Conservation (phyloP, 202 grass and related monocot genomes). For the Panicum hallii region DNA sequence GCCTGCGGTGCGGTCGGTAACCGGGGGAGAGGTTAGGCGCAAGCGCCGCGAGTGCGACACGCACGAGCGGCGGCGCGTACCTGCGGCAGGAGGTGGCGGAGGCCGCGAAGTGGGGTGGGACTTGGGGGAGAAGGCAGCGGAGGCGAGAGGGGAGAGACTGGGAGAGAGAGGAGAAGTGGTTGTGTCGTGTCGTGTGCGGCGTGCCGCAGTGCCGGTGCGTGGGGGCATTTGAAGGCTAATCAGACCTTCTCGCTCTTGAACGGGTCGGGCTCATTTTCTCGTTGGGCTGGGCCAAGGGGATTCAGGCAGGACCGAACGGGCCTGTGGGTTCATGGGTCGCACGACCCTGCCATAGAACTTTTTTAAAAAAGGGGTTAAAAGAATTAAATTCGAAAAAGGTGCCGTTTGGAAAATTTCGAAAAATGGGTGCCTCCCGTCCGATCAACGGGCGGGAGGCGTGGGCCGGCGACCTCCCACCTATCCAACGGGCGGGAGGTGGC, state of each 20-base stretch:
- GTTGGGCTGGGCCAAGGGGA: too few species aligned
- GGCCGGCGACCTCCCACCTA: too few species aligned
- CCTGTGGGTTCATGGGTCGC: too few species aligned
- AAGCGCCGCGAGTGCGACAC: not conserved
- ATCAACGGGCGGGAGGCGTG: too few species aligned
- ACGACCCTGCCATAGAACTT: too few species aligned
- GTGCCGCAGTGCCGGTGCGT: not conserved
- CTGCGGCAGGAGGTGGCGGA: not conserved
- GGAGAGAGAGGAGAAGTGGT: not conserved
- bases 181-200: not conserved
- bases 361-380: too few species aligned
- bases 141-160: not conserved
- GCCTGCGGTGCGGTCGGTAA: conserved; percentile 34
- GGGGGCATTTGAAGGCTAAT: conserved; percentile 5
- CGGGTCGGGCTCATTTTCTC: not conserved
- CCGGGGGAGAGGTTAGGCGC: not conserved
- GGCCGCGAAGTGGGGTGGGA: not conserved
- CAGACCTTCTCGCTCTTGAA: not conserved
- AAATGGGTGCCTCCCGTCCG: too few species aligned
- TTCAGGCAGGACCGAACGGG: too few species aligned
- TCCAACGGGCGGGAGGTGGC: too few species aligned
- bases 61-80: not conserved
- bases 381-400: too few species aligned
- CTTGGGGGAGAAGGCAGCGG: conserved; percentile 30
- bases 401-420: too few species aligned